These are phyloP conservation scores for Phaffomyces antillensis DNA, from an alignment of 805 yeast genomes.

Conservation along the genomic window DNA sequence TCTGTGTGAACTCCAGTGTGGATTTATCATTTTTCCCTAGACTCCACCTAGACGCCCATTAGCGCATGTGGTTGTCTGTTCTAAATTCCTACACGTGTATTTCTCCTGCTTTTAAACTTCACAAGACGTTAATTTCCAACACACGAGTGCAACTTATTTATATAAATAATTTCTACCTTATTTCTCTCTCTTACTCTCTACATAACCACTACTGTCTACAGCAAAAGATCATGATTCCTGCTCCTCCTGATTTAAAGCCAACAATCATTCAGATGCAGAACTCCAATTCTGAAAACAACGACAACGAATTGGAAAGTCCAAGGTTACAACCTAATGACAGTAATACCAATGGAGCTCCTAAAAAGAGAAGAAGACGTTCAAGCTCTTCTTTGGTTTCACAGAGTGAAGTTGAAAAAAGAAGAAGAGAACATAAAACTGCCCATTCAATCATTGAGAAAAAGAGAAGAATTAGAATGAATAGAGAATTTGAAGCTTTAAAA, in stretches of 20 bases:
- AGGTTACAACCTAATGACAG: slow-evolving; percentile 2
- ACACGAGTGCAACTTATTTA: background rate
- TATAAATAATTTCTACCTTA: background rate
- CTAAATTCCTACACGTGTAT: no score
- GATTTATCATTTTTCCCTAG: no score
- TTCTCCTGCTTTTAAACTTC: no score
- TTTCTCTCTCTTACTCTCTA: background rate
- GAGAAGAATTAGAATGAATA: slow-evolving; percentile 69
- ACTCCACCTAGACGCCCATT: no score
- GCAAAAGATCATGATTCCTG: slow-evolving; percentile 26
- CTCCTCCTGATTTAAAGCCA: slow-evolving; percentile 41
- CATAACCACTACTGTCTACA: background rate
- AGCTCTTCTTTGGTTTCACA: slow-evolving; percentile 20
- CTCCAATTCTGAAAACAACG: background rate
- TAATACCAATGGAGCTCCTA: slow-evolving; percentile 5
- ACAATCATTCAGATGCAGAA: slow-evolving; percentile 37
- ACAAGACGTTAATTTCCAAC: no score
- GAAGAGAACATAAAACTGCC: slow-evolving; percentile 44
- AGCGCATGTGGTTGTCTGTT: no score
- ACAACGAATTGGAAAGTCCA: background rate
- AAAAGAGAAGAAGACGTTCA: slow-evolving; percentile 21
- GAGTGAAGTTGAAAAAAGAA: slow-evolving; percentile 31
- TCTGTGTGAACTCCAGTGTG: no score
- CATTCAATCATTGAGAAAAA: slow-evolving; percentile 79
- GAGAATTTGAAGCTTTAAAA: slow-evolving; percentile 78